Evolutionary conservation across 306 rosid genomes (phyloP).

Genomic region (Castanospermum australe): DNA sequence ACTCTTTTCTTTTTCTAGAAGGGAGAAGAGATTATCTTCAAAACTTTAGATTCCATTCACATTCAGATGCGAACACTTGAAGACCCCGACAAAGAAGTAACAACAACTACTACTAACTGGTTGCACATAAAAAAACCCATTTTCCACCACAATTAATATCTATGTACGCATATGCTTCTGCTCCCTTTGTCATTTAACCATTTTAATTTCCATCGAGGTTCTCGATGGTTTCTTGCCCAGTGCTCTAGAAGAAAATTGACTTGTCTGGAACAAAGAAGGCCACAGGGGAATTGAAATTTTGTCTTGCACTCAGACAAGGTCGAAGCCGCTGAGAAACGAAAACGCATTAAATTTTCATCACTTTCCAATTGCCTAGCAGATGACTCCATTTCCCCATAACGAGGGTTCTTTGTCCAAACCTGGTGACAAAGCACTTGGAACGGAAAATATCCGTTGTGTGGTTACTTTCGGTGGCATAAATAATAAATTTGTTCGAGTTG

Average conservation of each 20-base stretch:
- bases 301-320: conserved; percentile 20
- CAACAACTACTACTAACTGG: background rate
- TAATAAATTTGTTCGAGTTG: conserved; percentile 25
- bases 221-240: background rate
- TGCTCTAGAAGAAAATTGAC: conserved; percentile 7
- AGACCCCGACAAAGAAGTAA: conserved; percentile 3
- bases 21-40: conserved; percentile 11
- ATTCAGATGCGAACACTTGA: background rate
- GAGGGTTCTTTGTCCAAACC: conserved; percentile 32
- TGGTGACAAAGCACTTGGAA: conserved; percentile 25
- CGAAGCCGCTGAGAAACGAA: conserved; percentile 40
- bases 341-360: conserved; percentile 40
- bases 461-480: conserved; percentile 44
- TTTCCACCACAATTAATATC: conserved; percentile 2
- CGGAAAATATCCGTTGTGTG: conserved; percentile 57
- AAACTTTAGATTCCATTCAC: conserved; percentile 23
- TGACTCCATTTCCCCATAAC: conserved; percentile 21
- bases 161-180: background rate
- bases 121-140: background rate
- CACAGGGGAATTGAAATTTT: background rate
- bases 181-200: conserved; percentile 3
- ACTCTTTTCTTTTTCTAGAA: conserved; percentile 9
- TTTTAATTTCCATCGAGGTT: background rate
- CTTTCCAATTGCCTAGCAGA: conserved; percentile 7
- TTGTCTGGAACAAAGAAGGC: background rate